Evolutionary conservation across 2,329 filamentous ascomycete species (phyloP), one percentile per base, ranked within the genome.

Genomic region (Saccharata proteae): DNA sequence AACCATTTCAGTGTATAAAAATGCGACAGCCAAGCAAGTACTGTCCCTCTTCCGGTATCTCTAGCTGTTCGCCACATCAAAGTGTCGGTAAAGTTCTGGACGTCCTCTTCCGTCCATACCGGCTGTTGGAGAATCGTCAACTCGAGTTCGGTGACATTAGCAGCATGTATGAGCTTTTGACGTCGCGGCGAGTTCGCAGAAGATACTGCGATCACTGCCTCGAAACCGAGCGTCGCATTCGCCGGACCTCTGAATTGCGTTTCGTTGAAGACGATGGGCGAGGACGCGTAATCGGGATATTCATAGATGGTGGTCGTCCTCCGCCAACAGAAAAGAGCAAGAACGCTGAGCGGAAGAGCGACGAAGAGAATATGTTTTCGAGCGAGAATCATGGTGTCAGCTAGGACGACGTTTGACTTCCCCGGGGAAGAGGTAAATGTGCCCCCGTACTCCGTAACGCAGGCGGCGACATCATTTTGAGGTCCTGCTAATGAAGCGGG

Each of bases 11-110:
- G 42, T 10, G 51, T 54, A 34, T 59, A 54, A 35, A 51, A 49
- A 35, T 62, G 59, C 13, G 58, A 58, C 21, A 62, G 42, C 59
- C 59, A 62, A 18, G 58, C 58, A 32, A 61, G 40, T 15, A 58
- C 47, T 4, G 57, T 59, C 17, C 59, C 59, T 39, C 45, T 44
- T 11, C 52, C 49, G 6, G 54, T 44, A n/a, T n/a, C n/a, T n/a
- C 1, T 25, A 42, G 12, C 44, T 52, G 4, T 35, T 26, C n/a
- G 12, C 28, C 10, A 19, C n/a, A 8, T 47, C 24, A 51, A 41
- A 8, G 45, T 45, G 22, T 54, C 50, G 28, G 49, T 43, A 29
- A 62, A 49, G 12, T 43, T 40, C 10, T 49, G 38, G 24, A 61
- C 43, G 19, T 62, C 52, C 30, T 47, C 44, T 9, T 58, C 54